Evolutionary conservation across 2,329 filamentous ascomycete genomes (phyloP).

Genomic region (Stenocarpella maydis): DNA sequence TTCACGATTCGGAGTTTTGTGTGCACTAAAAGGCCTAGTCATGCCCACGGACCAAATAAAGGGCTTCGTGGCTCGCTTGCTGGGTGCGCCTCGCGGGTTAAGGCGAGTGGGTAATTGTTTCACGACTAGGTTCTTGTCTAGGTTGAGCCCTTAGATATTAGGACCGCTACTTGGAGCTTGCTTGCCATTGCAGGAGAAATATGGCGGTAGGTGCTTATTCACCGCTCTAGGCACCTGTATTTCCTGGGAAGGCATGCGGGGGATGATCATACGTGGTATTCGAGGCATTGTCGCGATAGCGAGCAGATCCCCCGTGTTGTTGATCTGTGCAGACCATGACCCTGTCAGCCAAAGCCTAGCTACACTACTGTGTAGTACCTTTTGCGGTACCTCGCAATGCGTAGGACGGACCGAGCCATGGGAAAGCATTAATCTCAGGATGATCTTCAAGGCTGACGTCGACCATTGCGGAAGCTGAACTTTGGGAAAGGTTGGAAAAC

Average conservation of each 20-base stretch:
- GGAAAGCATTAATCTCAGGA: neutral
- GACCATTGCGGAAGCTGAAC: neutral
- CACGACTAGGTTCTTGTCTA: neutral
- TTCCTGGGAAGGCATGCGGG: neutral
- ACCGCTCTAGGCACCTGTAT: slow-evolving; percentile 17
- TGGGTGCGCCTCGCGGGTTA: neutral
- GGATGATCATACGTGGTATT: slow-evolving; percentile 8
- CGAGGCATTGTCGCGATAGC: neutral
- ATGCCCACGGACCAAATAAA: neutral
- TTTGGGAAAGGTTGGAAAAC: neutral
- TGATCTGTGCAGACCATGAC: slow-evolving; percentile 7
- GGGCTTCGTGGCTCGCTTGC: neutral
- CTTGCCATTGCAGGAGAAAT: neutral
- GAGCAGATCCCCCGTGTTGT: slow-evolving; percentile 9
- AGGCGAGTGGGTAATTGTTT: neutral
- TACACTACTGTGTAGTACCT: no score
- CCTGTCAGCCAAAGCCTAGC: neutral
- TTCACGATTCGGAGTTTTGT: neutral
- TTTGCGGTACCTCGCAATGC: neutral
- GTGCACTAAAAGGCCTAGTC: neutral
- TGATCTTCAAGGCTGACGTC: neutral
- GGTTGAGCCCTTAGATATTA: neutral
- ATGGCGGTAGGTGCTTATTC: slow-evolving; percentile 1
- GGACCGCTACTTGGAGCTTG: neutral
- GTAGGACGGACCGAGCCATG: slow-evolving; percentile 7